Conservation (phyloP, 2,329 filamentous ascomycete species). For the Leptographium wingfieldii region DNA sequence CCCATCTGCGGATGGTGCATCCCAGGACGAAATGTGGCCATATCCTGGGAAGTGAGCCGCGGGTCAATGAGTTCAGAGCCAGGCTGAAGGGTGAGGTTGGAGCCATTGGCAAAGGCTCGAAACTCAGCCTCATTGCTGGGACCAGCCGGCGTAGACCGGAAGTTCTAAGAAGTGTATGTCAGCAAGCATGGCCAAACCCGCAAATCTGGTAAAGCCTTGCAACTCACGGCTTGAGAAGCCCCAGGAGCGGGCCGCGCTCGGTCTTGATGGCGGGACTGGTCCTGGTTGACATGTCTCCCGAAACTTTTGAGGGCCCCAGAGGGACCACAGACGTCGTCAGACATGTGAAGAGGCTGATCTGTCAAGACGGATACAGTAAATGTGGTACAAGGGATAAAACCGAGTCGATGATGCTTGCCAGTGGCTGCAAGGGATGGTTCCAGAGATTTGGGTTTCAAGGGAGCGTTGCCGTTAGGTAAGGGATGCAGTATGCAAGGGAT, state of each 20-base stretch:
- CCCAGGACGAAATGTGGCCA: not conserved
- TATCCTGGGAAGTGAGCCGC: not conserved
- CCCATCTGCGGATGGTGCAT: not conserved
- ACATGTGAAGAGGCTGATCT: conserved; percentile 19
- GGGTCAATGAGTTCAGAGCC: not conserved
- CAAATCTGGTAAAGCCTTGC: not conserved
- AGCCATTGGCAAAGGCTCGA: conserved; percentile 7
- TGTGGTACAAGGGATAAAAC: not conserved
- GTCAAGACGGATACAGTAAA: not conserved
- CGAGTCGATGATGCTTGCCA: not conserved
- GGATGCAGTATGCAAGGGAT: not conserved
- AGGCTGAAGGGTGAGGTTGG: not conserved
- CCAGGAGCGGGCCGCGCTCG: conserved; percentile 28
- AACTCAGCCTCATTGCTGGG: conserved; percentile 8
- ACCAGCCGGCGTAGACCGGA: conserved; percentile 8
- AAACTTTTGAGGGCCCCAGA: conserved; percentile 59
- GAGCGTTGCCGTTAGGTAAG: not conserved
- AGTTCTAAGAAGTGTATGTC: not conserved
- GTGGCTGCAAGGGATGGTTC: not conserved
- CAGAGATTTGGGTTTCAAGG: not conserved
- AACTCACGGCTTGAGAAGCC: conserved; percentile 3
- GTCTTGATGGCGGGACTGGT: conserved; percentile 63
- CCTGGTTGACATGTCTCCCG: conserved; percentile 54
- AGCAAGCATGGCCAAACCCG: not conserved
- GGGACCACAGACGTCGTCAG: conserved; percentile 50